Base-by-base conservation (phyloP, 306 rosid species). In the Corylus avellana region DNA sequence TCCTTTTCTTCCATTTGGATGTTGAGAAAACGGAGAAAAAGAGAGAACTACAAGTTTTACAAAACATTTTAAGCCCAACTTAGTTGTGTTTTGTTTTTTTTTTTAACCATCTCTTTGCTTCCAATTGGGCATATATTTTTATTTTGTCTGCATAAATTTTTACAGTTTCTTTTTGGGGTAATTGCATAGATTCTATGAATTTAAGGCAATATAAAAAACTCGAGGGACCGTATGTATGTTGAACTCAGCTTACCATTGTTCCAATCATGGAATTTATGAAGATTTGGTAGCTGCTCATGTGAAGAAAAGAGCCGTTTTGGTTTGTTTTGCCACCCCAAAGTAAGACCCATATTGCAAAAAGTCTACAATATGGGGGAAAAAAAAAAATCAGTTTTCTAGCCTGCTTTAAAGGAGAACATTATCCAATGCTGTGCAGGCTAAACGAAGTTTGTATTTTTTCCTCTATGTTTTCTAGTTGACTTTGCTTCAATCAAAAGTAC, bases 61-160 rank as follows among this genome's bases (percentile, higher is more conserved):
- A 32, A 35, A 35, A 51, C 13, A 12, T 25, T 20, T 20, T 3
- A 7, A 54, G 7, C 55, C 18, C 12, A 51, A 66, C 16, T 77
- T 42, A 13, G 55, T 51, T 37, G 10, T n/a, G 18, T 67, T 67
- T 22, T 22, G 25, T 22, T 18, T 12, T 66, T 22, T 67, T 48
- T 76, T 27, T 63, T 5, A 56, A 39, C n/a, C 17, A 5, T 20
- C 13, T 75, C 18, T 59, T 6, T 75, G 79, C 61, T 12, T 54
- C 46, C n/a, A 42, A 42, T 35, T 68, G 35, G 62, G 66, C 39
- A 0, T 7, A 35, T 32, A 14, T 64, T 37, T 5, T 56, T 49
- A 71, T 47, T 69, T 63, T 79, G 54, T 70, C 68, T 74, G 46
- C 51, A 47, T 18, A 70, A 46, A 42, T 42, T 20, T 42, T 58